Evolutionary conservation across 345 rosid species (phyloP), one percentile per base, ranked within the genome.

Genomic region (Turritis glabra): DNA sequence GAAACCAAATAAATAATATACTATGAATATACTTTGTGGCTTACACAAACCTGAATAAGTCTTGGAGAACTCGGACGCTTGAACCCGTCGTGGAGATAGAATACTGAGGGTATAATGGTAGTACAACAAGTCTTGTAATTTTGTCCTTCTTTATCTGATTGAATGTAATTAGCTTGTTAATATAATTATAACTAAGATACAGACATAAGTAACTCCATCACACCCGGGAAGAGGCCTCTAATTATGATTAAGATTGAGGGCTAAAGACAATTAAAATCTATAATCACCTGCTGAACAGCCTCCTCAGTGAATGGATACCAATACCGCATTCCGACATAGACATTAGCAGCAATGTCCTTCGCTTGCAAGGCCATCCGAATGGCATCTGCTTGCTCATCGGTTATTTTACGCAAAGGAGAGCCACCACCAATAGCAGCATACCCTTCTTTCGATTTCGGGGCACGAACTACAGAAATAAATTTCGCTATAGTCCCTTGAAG

Each of bases 361-460:
- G 79, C 85, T 73, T 88, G 75, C 68, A 90, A 84, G 37, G 96
- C 89, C 77, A 69, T 75, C 77, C 70, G 73, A 66, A 92, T 84
- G 27, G 90, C 97, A 77, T 86, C 65, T 1, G 97, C 97, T 92
- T 90, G 97, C 78, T 90, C 96, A 79, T 88, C 85, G 1, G 98
- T 95, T 63, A 92, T 89, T 76, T 84, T 90, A 69, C 96, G 90
- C 82, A 90, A 48, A 50, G 97, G 97, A 21, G 97, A 95, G 61
- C 97, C 92, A 35, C 99, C 99, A 41, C 99, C 99, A 41, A 95
- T 92, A 54, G 97, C 84, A 80, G 99, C 99, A 88, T 95, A 95
- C 59, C 96, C 99, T 84, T 92, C 97, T 85, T 84, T 92, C 33
- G 96, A 90, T 73, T 92, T 92, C 1, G 96, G 96, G 13, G 99